A percentile compares a stretch with the other conserved stretches of the same genome.
phyloP scores from a whole-genome alignment of 352 stramenopile genomes.

The Phytophthora chlamydospora region DNA sequence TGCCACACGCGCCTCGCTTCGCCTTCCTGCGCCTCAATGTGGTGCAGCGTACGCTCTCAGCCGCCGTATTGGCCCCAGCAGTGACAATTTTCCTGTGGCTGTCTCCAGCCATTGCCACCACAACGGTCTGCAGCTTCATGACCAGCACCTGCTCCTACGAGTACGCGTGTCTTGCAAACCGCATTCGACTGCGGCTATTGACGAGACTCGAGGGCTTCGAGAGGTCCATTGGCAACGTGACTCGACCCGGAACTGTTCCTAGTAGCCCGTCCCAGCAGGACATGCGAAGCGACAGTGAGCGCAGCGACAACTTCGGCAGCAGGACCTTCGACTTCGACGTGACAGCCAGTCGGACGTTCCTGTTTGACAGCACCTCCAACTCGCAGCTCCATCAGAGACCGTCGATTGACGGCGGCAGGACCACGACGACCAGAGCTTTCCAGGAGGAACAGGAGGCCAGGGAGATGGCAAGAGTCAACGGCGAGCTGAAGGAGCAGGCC shows the following conservation, averaged over 20 bases:
- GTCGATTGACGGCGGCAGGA: constrained; percentile 14
- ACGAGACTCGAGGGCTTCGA: constrained; percentile 38
- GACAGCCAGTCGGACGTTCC: constrained; percentile 21
- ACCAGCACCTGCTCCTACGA: constrained; percentile 74
- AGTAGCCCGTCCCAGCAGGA: constrained; percentile 17
- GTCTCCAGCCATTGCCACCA: constrained; percentile 70
- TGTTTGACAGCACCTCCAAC: constrained; percentile 20
- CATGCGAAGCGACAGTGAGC: constrained; percentile 25
- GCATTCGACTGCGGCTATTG: constrained; percentile 64
- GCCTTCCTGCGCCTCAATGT: constrained; percentile 50
- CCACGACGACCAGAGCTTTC: constrained; percentile 22
- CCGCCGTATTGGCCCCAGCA: constrained; percentile 56
- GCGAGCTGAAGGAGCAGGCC: constrained; percentile 33
- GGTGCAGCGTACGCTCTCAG: constrained; percentile 72
- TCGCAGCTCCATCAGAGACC: constrained; percentile 24
- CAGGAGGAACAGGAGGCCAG: constrained; percentile 36
- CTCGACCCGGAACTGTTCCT: neutral
- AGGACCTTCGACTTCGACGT: constrained; percentile 18
- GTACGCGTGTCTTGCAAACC: constrained; percentile 73
- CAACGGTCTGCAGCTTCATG: constrained; percentile 71
- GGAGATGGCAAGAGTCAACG: constrained; percentile 35
- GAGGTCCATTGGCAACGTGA: constrained; percentile 9
- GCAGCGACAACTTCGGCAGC: constrained; percentile 27
- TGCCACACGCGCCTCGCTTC: constrained; percentile 10
- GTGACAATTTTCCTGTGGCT: constrained; percentile 81